These are phyloP conservation scores for Colletotrichum graminicola DNA, from an alignment of 2,329 filamentous ascomycete species.

Conservation along the genomic window DNA sequence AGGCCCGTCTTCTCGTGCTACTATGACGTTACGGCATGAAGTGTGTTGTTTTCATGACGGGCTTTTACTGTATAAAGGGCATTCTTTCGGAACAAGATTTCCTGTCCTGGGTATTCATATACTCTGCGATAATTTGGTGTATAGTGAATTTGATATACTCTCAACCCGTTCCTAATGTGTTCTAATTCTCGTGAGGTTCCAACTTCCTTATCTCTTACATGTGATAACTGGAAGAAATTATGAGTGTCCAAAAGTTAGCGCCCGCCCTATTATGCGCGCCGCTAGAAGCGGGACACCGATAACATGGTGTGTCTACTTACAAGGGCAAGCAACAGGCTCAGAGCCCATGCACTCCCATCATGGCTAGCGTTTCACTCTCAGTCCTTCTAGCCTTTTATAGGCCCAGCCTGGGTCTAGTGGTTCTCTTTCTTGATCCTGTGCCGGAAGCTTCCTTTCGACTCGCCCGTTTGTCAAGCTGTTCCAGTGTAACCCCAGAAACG, in stretches of 20 bases:
- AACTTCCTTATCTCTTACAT: neutral
- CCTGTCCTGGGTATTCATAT: neutral
- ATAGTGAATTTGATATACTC: no score
- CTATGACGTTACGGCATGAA: constrained; percentile 31
- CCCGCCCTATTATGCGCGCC: neutral
- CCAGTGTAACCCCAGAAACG: neutral
- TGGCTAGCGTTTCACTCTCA: neutral
- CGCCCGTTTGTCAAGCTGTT: neutral
- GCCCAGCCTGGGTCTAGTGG: neutral
- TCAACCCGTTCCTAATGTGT: neutral
- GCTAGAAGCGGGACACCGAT: neutral
- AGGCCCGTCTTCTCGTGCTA: constrained; percentile 41
- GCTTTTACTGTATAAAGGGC: neutral
- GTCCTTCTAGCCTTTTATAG: neutral
- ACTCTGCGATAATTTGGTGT: neutral
- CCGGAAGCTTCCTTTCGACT: neutral
- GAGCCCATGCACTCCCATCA: neutral
- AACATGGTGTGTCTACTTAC: neutral
- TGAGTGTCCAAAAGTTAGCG: neutral
- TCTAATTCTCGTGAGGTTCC: neutral
- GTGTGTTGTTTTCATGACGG: no score
- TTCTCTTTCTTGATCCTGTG: neutral
- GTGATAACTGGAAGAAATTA: no score
- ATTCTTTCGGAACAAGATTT: neutral
- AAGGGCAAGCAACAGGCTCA: neutral